These are phyloP conservation scores for Elsinoe australis DNA, from an alignment of 2,329 filamentous ascomycete species.

Conservation along the genomic window DNA sequence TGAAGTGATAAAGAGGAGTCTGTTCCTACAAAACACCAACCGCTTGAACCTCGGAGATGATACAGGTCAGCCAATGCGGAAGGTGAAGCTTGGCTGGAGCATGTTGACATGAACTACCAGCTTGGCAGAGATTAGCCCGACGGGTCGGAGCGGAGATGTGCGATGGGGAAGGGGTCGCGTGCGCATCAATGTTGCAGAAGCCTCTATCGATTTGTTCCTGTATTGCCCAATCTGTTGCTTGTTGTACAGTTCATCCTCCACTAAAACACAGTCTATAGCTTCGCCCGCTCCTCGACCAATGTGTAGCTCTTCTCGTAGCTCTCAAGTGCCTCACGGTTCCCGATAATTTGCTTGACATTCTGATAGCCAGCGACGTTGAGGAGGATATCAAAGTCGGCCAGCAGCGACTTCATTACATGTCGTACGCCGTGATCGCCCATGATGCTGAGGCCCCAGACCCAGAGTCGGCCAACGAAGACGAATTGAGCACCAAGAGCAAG, in stretches of 20 bases:
- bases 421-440: slow-evolving; percentile 54
- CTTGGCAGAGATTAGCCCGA: not conserved
- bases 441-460: slow-evolving; percentile 53
- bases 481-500: slow-evolving; percentile 55
- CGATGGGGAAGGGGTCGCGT: no score
- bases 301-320: slow-evolving; percentile 24
- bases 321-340: slow-evolving; percentile 28
- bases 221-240: no score
- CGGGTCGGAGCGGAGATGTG: not conserved
- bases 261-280: slow-evolving; percentile 22
- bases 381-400: slow-evolving; percentile 56
- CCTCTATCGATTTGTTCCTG: no score
- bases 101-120: not conserved
- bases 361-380: slow-evolving; percentile 53
- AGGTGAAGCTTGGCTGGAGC: not conserved
- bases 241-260: no score
- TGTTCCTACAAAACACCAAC: not conserved
- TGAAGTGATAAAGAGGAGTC: not conserved
- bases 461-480: slow-evolving; percentile 54
- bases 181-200: no score
- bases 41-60: not conserved
- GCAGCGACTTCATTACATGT: slow-evolving; percentile 54
- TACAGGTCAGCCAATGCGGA: not conserved
- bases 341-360: slow-evolving; percentile 45
- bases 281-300: slow-evolving; percentile 25